phyloP scores from a whole-genome alignment of 225 moss, liverwort and hornwort species.

The Climacium dendroides region DNA sequence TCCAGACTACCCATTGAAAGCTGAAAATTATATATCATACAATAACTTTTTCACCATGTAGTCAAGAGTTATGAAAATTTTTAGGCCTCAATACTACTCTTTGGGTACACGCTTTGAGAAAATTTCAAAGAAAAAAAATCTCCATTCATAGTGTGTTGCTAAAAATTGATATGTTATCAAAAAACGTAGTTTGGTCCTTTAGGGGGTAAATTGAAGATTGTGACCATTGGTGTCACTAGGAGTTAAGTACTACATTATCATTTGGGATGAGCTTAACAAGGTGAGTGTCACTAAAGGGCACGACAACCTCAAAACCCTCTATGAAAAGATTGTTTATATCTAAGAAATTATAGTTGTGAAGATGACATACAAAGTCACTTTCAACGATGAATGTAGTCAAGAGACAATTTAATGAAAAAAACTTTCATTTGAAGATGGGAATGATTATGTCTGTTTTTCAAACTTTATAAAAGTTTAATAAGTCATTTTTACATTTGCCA shows the following conservation, averaged over 20 bases:
- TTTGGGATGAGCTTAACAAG: not conserved
- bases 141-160: too few species aligned
- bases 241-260: not conserved
- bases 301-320: not conserved
- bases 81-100: too few species aligned
- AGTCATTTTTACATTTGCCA: not conserved
- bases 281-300: accelerated
- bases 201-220: too few species aligned
- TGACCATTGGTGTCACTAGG: not conserved
- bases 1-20: too few species aligned
- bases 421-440: not conserved
- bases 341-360: not conserved
- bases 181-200: too few species aligned
- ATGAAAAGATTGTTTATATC: not conserved
- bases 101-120: too few species aligned
- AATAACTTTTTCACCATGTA: too few species aligned
- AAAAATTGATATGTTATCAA: too few species aligned
- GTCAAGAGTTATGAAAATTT: too few species aligned
- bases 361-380: not conserved
- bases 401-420: not conserved
- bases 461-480: not conserved
- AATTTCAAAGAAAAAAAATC: too few species aligned
- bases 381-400: not conserved
- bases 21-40: too few species aligned
- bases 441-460: not conserved